phyloP scores from a whole-genome alignment of 1,284 basidiomycete genomes.

The Ceratobasidium sp. region DNA sequence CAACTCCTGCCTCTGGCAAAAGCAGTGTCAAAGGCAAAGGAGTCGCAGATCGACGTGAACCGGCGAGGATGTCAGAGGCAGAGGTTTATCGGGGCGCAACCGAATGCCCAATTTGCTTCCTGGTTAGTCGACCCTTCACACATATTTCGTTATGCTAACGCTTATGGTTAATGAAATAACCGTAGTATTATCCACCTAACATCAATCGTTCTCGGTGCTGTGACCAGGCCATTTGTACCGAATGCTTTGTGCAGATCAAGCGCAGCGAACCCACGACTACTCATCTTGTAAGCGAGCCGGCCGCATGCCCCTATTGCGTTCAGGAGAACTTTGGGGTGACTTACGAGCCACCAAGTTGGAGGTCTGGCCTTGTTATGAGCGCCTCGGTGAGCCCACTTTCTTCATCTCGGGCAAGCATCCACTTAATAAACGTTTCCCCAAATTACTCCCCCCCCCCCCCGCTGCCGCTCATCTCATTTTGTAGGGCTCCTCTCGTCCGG shows the following conservation, averaged over 20 bases:
- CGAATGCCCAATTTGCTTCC: slow-evolving; percentile 99
- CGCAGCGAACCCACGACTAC: slow-evolving; percentile 91
- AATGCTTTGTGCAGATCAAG: slow-evolving; percentile 99
- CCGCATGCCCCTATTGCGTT: slow-evolving; percentile 96
- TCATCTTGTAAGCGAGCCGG: slow-evolving; percentile 90
- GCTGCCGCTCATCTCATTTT: not conserved
- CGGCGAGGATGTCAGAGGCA: slow-evolving; percentile 67
- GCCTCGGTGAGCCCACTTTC: slow-evolving; percentile 17
- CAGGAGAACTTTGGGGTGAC: slow-evolving; percentile 95
- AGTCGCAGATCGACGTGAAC: slow-evolving; percentile 59
- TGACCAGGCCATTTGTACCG: slow-evolving; percentile 97
- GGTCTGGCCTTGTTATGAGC: slow-evolving; percentile 63
- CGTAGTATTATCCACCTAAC: slow-evolving; percentile 88
- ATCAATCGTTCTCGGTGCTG: slow-evolving; percentile 98
- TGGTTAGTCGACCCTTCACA: slow-evolving; percentile 65
- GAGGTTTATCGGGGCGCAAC: slow-evolving; percentile 83
- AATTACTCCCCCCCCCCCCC: slow-evolving; percentile 6
- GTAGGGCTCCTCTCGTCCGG: slow-evolving; percentile 29
- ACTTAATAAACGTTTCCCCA: not conserved
- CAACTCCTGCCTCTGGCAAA: slow-evolving; percentile 18
- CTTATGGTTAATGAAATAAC: slow-evolving; percentile 36
- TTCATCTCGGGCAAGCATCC: slow-evolving; percentile 30
- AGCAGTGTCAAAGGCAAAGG: slow-evolving; percentile 35
- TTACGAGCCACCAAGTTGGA: slow-evolving; percentile 84
- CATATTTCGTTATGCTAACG: slow-evolving; percentile 34